Conservation (phyloP, 1,284 basidiomycete genomes). For the Trametes versicolor region DNA sequence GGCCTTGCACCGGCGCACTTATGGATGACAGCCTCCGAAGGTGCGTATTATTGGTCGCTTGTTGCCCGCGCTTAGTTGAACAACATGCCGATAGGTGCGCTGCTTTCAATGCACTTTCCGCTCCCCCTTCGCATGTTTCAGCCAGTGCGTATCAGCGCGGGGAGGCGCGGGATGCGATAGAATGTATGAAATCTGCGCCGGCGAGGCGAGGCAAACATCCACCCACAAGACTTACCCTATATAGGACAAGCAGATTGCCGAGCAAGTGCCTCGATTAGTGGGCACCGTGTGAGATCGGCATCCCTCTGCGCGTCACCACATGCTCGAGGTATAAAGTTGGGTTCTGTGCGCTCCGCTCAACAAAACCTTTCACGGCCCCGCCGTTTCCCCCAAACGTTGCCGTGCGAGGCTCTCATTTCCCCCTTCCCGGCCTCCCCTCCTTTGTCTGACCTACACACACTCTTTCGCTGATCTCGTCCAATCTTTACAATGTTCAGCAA, state of each 20-base stretch:
- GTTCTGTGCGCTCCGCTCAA: background rate
- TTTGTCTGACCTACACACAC: slow-evolving; percentile 35
- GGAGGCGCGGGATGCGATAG: background rate
- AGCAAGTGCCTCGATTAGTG: background rate
- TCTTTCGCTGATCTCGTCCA: slow-evolving; percentile 20
- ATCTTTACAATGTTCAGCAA: slow-evolving; percentile 34
- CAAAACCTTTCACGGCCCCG: slow-evolving; percentile 22
- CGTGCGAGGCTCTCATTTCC: slow-evolving; percentile 18
- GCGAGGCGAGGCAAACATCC: slow-evolving; percentile 9
- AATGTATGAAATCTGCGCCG: slow-evolving; percentile 17
- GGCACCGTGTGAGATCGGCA: background rate
- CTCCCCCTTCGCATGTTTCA: background rate
- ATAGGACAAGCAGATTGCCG: slow-evolving; percentile 18
- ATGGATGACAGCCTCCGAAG: background rate
- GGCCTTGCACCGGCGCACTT: background rate
- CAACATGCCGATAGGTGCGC: background rate
- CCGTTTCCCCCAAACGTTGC: slow-evolving; percentile 18
- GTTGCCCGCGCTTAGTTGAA: background rate
- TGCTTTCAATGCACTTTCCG: background rate
- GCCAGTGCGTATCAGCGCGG: background rate
- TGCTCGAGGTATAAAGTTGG: slow-evolving; percentile 18
- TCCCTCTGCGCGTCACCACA: slow-evolving; percentile 7
- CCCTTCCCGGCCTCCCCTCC: slow-evolving; percentile 13
- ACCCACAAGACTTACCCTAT: slow-evolving; percentile 14
- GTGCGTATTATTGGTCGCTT: background rate